Conservation (phyloP, 768 basidiomycete species). For the Collybia nuda region DNA sequence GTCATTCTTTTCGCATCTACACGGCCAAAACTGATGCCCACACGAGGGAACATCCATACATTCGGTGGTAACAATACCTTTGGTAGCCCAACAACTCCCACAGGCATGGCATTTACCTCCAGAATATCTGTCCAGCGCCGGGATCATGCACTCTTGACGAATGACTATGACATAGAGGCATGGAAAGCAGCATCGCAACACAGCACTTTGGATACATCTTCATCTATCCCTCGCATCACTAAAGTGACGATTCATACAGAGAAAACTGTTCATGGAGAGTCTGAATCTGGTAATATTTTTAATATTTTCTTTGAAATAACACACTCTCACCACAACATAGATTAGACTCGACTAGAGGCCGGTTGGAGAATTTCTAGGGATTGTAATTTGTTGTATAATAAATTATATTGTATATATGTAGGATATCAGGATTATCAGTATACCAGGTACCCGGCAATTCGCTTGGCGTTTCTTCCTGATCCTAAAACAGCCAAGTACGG, state of each 20-base stretch:
- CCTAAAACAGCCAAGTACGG: background rate
- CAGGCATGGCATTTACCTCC: background rate
- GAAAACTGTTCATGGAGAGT: no score
- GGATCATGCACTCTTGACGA: background rate
- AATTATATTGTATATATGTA: no score
- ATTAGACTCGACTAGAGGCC: no score
- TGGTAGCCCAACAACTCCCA: background rate
- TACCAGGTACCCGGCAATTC: background rate
- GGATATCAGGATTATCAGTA: background rate
- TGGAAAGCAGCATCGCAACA: background rate
- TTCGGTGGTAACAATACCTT: background rate
- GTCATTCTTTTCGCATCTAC: conserved; percentile 36
- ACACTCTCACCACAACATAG: no score
- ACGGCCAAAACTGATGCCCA: conserved; percentile 37
- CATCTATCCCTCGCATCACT: no score
- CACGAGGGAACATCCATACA: conserved; percentile 1
- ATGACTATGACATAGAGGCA: background rate
- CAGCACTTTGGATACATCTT: background rate
- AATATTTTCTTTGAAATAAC: no score
- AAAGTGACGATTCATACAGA: no score
- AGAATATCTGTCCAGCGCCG: background rate
- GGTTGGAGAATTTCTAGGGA: no score
- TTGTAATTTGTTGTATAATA: no score
- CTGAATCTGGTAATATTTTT: no score
- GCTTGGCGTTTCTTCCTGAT: background rate